phyloP scores from a whole-genome alignment of 371 early-diverging fungal species.

The Mucor velutinosus region DNA sequence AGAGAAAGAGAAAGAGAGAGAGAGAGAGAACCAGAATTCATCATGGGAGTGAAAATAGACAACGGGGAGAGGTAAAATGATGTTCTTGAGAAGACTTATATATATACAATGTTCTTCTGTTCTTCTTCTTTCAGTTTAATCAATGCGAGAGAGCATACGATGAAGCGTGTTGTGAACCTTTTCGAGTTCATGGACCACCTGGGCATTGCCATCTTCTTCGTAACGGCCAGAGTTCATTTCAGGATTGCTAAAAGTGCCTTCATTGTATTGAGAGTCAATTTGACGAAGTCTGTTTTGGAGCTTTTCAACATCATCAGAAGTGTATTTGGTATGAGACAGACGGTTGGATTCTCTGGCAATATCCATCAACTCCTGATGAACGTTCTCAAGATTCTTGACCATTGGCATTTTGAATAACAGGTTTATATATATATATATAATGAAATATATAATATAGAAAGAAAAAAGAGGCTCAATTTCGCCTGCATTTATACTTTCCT shows the following conservation, averaged over 20 bases:
- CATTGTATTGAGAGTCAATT: constrained; percentile 25
- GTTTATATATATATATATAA: background rate
- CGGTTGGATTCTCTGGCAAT: constrained; percentile 42
- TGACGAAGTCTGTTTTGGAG: constrained; percentile 33
- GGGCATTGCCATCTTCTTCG: constrained; percentile 45
- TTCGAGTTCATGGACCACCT: constrained; percentile 38
- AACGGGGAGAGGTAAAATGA: background rate
- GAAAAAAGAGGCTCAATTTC: background rate
- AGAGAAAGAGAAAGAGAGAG: too few species aligned
- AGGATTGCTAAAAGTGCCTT: constrained; percentile 18
- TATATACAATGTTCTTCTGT: background rate
- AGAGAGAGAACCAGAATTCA: too few species aligned
- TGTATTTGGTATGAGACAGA: constrained; percentile 31
- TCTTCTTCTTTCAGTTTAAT: constrained; percentile 7
- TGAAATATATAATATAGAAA: background rate
- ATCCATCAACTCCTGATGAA: constrained; percentile 44
- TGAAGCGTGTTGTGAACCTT: constrained; percentile 35
- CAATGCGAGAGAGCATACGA: constrained; percentile 33
- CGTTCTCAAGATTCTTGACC: constrained; percentile 35
- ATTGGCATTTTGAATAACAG: constrained; percentile 24
- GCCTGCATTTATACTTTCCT: background rate
- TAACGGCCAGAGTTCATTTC: constrained; percentile 32
- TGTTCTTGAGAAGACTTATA: background rate
- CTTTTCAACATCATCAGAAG: constrained; percentile 35
- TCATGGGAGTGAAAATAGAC: background rate